These are phyloP conservation scores for Aspergillus diversus DNA, from an alignment of 495 filamentous ascomycete genomes.

Conservation along the genomic window DNA sequence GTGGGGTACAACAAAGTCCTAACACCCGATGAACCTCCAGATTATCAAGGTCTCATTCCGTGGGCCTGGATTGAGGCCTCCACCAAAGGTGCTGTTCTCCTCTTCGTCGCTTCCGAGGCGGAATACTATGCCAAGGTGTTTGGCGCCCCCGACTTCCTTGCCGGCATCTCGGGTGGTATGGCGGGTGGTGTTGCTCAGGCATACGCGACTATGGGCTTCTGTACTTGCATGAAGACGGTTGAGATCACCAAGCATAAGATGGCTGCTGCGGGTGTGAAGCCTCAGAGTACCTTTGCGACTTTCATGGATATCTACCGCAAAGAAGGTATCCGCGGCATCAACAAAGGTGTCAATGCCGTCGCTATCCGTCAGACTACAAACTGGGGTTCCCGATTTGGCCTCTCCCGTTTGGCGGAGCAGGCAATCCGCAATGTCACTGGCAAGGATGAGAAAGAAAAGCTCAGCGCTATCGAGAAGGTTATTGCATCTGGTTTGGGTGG, in stretches of 20 bases:
- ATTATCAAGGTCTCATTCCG: slow-evolving; percentile 99
- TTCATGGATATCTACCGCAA: slow-evolving; percentile 97
- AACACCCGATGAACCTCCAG: slow-evolving; percentile 48
- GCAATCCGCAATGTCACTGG: slow-evolving; percentile 79
- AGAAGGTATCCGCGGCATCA: slow-evolving; percentile 95
- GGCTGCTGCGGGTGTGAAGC: slow-evolving; percentile 78
- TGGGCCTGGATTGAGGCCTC: slow-evolving; percentile 99
- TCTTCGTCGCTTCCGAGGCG: slow-evolving; percentile 98
- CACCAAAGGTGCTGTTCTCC: slow-evolving; percentile 97
- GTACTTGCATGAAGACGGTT: slow-evolving; percentile 99
- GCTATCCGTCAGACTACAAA: slow-evolving; percentile 99
- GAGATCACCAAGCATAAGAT: slow-evolving; percentile 99
- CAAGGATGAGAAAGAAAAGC: slow-evolving; percentile 78
- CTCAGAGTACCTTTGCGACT: slow-evolving; percentile 83
- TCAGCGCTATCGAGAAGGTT: slow-evolving; percentile 85
- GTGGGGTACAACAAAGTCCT: slow-evolving; percentile 21
- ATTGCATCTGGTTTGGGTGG: slow-evolving; percentile 84
- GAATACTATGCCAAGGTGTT: slow-evolving; percentile 85
- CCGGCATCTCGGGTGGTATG: slow-evolving; percentile 91
- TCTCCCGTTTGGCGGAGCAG: slow-evolving; percentile 86
- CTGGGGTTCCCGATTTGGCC: slow-evolving; percentile 95
- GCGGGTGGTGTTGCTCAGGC: slow-evolving; percentile 94
- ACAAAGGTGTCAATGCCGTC: slow-evolving; percentile 96
- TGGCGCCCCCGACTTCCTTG: slow-evolving; percentile 83
- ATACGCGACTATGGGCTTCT: slow-evolving; percentile 99